Base-by-base conservation (phyloP, 1,284 basidiomycete species). In the Amylostereum areolatum region DNA sequence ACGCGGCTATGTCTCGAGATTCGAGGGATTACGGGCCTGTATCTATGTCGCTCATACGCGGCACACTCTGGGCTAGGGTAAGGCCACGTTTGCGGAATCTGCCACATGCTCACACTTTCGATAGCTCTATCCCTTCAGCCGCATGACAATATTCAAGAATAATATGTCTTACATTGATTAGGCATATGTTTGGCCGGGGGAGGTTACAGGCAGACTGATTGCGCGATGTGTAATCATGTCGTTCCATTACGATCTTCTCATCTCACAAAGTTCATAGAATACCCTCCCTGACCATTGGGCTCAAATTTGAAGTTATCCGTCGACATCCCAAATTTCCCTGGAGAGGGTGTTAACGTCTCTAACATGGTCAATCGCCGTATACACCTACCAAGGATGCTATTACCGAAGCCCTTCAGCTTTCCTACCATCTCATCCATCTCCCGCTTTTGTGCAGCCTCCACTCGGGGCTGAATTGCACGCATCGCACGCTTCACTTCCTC, bases 301-400 rank as follows among this genome's bases (percentile, higher is more conserved):
- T 85, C 84, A 59, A 99, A 92, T 68, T 97, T 88, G 78, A 99
- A 99, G 69, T 92, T 95, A 61, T 95, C 83, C 0, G 92, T 94
- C 27, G 87, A 92, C 53, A 95, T 65, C 11, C 92, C 92, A 62
- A 95, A 94, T 54, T 84, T 85, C 2, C 88, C 89, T 91, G 54
- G 3, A 18, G 44, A 5, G 11, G 8, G 8, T 18, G 18, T 18
- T 18, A 18, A 18, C 18, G 18, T 18, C 18, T 18, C 18, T 18
- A 18, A 18, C 18, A 18, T 18, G 18, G 18, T 18, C 18, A 18
- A 18, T 18, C 18, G 18, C 18, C 11, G 10, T 43, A 8, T 34
- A 28, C 4, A 58, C 73, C 61, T 67, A 84, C 94, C 93, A n/a
- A 99, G 73, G 39, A 99, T 72, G 47, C 77, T 89, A 62, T 99